Base-by-base conservation (phyloP, 163 green algal genomes). In the Chlorella variabilis region DNA sequence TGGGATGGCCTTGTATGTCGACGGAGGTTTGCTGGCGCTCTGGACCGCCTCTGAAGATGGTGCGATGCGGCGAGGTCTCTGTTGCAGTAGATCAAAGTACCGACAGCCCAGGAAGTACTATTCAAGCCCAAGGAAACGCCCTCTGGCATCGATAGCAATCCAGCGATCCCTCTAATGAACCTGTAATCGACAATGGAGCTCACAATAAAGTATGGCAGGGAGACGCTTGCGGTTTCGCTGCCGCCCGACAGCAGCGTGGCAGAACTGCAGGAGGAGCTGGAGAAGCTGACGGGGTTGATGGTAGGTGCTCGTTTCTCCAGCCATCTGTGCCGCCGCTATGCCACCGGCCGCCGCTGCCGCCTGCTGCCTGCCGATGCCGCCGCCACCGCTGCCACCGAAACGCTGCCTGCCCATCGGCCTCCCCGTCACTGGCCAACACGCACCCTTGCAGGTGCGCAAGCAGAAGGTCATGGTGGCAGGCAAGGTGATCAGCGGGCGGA, bases 381-480 rank as follows among this genome's bases (percentile, higher is more conserved):
- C 68, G 13, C 39, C 42, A 31, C 31, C 39, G 45, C 5, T 27
- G 45, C 29, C 31, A 31, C 13, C 18, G 8, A 42, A 23, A 5
- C 1, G 23, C 21, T 13, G n/a, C 68, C 29, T 27, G 4, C 13
- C 13, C 68, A 41, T 2, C 65, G 2, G 23, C 65, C 0, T 1
- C 21, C 38, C 0, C 38, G 4, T 54, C 5, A 18, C 65, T 73
- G 45, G 11, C 11, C 11, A 54, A 54, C 45, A 54, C 45, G n/a
- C 45, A 54, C 45, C 15, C 11, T 15, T 54, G 70, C 70, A 77
- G 70, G 73, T 70, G 9, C 82, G 82, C 45, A 77, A 90, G 36
- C 90, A 93, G 54, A 93, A 93, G 74, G 66, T 93, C 5, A 90
- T 93, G 15, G 84, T 77, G 45, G 88, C 88, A 29, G 90, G 90